Percentiles rank a stretch among this genome's conserved stretches.
Evolutionary conservation across 495 filamentous ascomycete genomes (phyloP).

Genomic region (Aspergillus heteromorphus): DNA sequence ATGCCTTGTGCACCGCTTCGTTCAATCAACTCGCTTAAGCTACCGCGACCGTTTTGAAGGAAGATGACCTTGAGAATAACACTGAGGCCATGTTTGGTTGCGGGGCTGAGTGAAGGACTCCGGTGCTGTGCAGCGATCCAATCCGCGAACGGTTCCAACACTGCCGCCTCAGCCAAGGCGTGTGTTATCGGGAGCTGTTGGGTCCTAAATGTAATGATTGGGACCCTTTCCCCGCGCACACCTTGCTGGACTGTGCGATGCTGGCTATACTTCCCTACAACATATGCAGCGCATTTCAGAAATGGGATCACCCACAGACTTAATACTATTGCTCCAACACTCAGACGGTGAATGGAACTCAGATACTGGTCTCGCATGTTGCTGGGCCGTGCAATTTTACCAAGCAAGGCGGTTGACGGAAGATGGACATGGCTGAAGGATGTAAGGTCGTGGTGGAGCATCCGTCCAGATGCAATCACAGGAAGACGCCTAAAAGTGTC

Average conservation of each 20-base stretch:
- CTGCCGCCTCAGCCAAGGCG: constrained; percentile 21
- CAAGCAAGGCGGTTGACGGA: constrained; percentile 17
- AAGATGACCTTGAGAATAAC: constrained; percentile 23
- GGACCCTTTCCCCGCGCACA: constrained; percentile 8
- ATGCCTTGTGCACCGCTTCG: constrained; percentile 29
- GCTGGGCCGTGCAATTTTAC: constrained; percentile 10
- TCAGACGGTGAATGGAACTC: constrained; percentile 21
- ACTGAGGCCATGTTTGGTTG: constrained; percentile 16
- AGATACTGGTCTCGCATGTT: constrained; percentile 24
- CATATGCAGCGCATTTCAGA: constrained; percentile 18
- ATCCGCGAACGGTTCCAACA: constrained; percentile 24
- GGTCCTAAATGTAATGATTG: constrained; percentile 29
- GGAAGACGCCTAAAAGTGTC: constrained; percentile 16
- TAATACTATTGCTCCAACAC: constrained; percentile 24
- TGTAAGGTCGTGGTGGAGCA: constrained; percentile 30
- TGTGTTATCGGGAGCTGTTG: constrained; percentile 31
- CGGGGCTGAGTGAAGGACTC: neutral
- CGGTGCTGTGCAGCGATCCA: constrained; percentile 1
- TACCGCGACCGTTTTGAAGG: neutral
- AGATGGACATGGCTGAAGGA: constrained; percentile 27
- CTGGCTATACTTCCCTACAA: constrained; percentile 27
- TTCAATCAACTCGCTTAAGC: constrained; percentile 10
- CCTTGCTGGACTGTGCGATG: constrained; percentile 20
- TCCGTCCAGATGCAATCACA: constrained; percentile 15
- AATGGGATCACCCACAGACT: constrained; percentile 19